These are phyloP conservation scores for Malbranchea cinnamomea DNA, from an alignment of 2,329 filamentous ascomycete species.

Conservation along the genomic window DNA sequence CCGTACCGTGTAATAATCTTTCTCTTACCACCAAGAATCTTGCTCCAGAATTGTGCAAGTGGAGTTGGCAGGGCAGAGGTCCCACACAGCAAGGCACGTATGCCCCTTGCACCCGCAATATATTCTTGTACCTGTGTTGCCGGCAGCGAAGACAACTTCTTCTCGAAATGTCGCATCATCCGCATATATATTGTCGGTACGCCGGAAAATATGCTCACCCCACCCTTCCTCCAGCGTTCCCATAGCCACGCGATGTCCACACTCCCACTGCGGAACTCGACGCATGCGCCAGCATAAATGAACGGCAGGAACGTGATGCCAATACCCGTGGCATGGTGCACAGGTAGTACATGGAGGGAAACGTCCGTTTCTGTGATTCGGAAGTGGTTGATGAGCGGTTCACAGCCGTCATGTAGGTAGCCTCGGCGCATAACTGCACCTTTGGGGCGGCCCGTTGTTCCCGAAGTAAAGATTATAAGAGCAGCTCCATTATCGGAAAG, in stretches of 20 bases:
- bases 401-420: slow-evolving; percentile 8
- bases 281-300: slow-evolving; percentile 8
- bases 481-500: slow-evolving; percentile 15
- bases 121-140: slow-evolving; percentile 4
- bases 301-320: slow-evolving; percentile 11
- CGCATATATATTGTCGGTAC: slow-evolving; percentile 9
- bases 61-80: slow-evolving; percentile 8
- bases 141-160: slow-evolving; percentile 4
- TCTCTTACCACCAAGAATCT: slow-evolving; percentile 11
- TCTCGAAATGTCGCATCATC: slow-evolving; percentile 10
- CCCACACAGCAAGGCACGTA: slow-evolving; percentile 8
- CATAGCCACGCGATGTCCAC: slow-evolving; percentile 7
- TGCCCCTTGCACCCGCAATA: slow-evolving; percentile 5
- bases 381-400: slow-evolving; percentile 10
- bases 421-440: slow-evolving; percentile 21
- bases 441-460: slow-evolving; percentile 32
- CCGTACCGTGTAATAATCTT: slow-evolving; percentile 20
- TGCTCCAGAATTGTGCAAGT: slow-evolving; percentile 8
- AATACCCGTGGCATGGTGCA: slow-evolving; percentile 8
- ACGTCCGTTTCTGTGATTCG: slow-evolving; percentile 15
- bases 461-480: slow-evolving; percentile 28
- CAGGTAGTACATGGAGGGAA: slow-evolving; percentile 17
- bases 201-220: slow-evolving; percentile 8
- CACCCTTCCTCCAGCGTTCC: slow-evolving; percentile 8
- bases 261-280: slow-evolving; percentile 9